phyloP scores from a whole-genome alignment of 192 early-diverging fungal species.

The Linnemannia zychae region DNA sequence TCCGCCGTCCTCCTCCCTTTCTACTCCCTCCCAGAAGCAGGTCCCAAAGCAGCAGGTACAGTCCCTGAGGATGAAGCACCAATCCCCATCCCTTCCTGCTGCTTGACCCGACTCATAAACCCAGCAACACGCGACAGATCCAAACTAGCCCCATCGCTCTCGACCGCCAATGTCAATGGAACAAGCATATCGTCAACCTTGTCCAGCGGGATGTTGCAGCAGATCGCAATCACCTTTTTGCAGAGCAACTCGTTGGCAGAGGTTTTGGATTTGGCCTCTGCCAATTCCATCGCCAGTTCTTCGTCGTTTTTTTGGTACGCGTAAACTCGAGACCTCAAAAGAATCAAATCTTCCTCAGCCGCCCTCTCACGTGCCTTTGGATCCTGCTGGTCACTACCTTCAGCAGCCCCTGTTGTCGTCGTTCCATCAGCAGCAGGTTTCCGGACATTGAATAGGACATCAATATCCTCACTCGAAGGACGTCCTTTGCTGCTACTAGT shows the following conservation, averaged over 20 bases:
- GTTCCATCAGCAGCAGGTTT: background rate
- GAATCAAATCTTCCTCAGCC: slow-evolving; percentile 48
- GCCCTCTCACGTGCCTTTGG: slow-evolving; percentile 21
- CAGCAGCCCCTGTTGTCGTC: slow-evolving; percentile 6
- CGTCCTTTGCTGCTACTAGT: slow-evolving; percentile 19
- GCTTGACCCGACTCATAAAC: slow-evolving; percentile 63
- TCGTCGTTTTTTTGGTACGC: slow-evolving; percentile 58
- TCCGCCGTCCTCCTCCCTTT: too few species aligned
- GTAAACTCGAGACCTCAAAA: slow-evolving; percentile 51
- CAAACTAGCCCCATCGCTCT: slow-evolving; percentile 73
- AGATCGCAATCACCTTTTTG: slow-evolving; percentile 87
- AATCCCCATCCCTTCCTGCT: slow-evolving; percentile 35
- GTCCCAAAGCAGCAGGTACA: background rate
- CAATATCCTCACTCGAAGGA: slow-evolving; percentile 29
- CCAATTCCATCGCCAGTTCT: slow-evolving; percentile 70
- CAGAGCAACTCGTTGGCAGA: slow-evolving; percentile 82
- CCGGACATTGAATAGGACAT: slow-evolving; percentile 27
- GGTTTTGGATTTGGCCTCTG: slow-evolving; percentile 63
- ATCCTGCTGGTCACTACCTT: background rate
- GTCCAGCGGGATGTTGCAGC: slow-evolving; percentile 84
- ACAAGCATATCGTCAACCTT: slow-evolving; percentile 84
- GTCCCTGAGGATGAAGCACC: background rate
- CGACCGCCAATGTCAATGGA: slow-evolving; percentile 83
- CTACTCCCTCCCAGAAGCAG: background rate
- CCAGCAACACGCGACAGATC: slow-evolving; percentile 61